Evolutionary conservation across 2,329 filamentous ascomycete species (phyloP).

Genomic region (Aureobasidium sp.): DNA sequence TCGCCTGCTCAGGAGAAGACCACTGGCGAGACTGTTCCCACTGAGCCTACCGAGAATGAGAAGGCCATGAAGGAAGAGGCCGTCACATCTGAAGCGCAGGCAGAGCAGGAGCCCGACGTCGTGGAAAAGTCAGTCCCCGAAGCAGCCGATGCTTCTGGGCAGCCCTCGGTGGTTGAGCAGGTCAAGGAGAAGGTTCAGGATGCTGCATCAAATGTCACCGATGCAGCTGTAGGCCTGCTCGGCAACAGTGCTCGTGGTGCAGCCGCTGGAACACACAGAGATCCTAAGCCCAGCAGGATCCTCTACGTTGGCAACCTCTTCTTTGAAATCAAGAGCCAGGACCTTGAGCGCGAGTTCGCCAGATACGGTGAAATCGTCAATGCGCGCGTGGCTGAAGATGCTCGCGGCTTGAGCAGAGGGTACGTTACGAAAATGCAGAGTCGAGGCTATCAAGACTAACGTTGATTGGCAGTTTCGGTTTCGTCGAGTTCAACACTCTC

Average conservation of each 20-base stretch:
- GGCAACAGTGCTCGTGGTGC: conserved; percentile 21
- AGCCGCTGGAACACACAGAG: conserved; percentile 19
- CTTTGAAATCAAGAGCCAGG: conserved; percentile 58
- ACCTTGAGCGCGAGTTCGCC: conserved; percentile 53
- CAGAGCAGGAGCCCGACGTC: conserved; percentile 18
- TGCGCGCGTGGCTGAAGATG: conserved; percentile 53
- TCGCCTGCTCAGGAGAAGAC: conserved; percentile 23
- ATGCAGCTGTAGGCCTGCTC: conserved; percentile 20
- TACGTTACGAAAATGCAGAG: conserved; percentile 31
- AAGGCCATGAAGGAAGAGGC: conserved; percentile 25
- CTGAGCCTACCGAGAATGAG: conserved; percentile 25
- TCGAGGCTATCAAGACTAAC: background rate
- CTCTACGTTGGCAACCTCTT: conserved; percentile 64
- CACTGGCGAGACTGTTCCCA: conserved; percentile 32
- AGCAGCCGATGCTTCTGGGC: background rate
- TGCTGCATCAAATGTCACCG: conserved; percentile 16
- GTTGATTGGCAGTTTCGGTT: conserved; percentile 51
- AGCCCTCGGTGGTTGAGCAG: conserved; percentile 13
- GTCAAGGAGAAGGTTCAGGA: conserved; percentile 16
- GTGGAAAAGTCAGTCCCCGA: conserved; percentile 19
- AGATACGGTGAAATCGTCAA: conserved; percentile 51
- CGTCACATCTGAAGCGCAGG: conserved; percentile 8
- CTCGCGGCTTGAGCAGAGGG: conserved; percentile 62
- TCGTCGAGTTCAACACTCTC: conserved; percentile 52
- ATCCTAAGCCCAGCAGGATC: conserved; percentile 34